Percentiles rank a stretch among this genome's conserved stretches.
These are phyloP conservation scores for Mycosarcoma maydis DNA, from an alignment of 1,284 basidiomycete species.

Conservation along the genomic window DNA sequence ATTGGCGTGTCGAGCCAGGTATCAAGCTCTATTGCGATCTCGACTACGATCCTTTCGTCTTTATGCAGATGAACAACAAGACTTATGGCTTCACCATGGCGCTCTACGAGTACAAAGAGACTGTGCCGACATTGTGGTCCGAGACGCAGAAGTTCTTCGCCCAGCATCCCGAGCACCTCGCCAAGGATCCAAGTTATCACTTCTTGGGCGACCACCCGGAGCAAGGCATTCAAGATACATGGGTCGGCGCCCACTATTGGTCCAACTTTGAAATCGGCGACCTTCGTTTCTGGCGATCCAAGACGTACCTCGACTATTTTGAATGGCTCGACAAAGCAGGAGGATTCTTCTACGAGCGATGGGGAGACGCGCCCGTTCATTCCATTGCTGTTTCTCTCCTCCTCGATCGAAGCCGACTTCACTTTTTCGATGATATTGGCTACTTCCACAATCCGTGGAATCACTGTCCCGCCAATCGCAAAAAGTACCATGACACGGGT, in stretches of 20 bases:
- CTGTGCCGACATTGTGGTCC: slow-evolving; percentile 81
- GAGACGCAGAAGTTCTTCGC: slow-evolving; percentile 77
- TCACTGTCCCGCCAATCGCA: slow-evolving; percentile 57
- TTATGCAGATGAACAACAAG: slow-evolving; percentile 84
- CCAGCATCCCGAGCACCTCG: slow-evolving; percentile 76
- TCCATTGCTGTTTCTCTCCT: slow-evolving; percentile 64
- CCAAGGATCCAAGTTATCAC: slow-evolving; percentile 76
- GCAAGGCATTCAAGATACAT: slow-evolving; percentile 69
- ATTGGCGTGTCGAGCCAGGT: slow-evolving; percentile 86
- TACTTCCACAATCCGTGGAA: slow-evolving; percentile 62
- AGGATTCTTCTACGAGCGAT: slow-evolving; percentile 74
- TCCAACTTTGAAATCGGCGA: slow-evolving; percentile 75
- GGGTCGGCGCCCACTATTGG: slow-evolving; percentile 82
- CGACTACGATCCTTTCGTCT: slow-evolving; percentile 82
- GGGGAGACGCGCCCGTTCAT: slow-evolving; percentile 80
- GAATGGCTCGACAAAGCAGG: slow-evolving; percentile 80
- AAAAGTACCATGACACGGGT: slow-evolving; percentile 61
- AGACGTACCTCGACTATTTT: slow-evolving; percentile 82
- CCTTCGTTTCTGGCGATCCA: slow-evolving; percentile 78
- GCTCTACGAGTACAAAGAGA: slow-evolving; percentile 79
- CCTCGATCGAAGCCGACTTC: slow-evolving; percentile 44
- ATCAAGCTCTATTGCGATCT: slow-evolving; percentile 82
- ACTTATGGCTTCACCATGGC: slow-evolving; percentile 79
- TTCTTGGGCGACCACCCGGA: slow-evolving; percentile 80
- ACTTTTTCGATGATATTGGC: slow-evolving; percentile 62